These are phyloP conservation scores for Sutorius australiensis DNA, from an alignment of 768 basidiomycete genomes.

Conservation along the genomic window DNA sequence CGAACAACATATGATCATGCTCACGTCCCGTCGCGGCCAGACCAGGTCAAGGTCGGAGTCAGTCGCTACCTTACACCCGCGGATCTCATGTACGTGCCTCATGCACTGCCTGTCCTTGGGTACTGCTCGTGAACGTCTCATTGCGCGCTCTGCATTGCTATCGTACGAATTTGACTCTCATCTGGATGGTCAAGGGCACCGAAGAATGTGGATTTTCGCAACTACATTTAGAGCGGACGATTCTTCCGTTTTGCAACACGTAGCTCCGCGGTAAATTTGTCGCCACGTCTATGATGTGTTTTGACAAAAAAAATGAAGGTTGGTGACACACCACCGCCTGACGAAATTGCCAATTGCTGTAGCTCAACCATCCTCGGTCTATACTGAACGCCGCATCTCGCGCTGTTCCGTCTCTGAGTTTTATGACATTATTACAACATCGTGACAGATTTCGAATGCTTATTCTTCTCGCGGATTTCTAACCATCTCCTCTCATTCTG, in stretches of 20 bases:
- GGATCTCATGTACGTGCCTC: conserved; percentile 30
- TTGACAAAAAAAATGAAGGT: conserved; percentile 8
- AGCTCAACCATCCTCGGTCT: conserved; percentile 11
- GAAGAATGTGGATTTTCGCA: background rate
- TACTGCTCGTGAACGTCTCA: conserved; percentile 6
- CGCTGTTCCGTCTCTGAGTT: conserved; percentile 19
- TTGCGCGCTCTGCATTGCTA: background rate
- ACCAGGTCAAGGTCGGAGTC: conserved; percentile 14
- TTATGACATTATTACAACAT: conserved; percentile 34
- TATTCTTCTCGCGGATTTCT: conserved; percentile 11
- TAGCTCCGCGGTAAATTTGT: background rate
- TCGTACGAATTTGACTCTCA: background rate
- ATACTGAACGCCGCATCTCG: conserved; percentile 11
- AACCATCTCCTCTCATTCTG: conserved; percentile 1
- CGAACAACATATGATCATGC: background rate
- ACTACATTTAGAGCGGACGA: background rate
- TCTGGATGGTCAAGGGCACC: background rate
- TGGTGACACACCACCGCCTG: conserved; percentile 4
- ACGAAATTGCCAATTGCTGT: conserved; percentile 18
- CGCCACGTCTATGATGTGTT: conserved; percentile 5
- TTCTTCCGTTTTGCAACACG: background rate
- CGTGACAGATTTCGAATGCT: conserved; percentile 17
- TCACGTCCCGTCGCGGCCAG: conserved; percentile 3
- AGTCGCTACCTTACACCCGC: conserved; percentile 28
- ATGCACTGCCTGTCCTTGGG: conserved; percentile 14